Evolutionary conservation across 2,329 filamentous ascomycete genomes (phyloP).

Genomic region (Epicoccum nigrum): DNA sequence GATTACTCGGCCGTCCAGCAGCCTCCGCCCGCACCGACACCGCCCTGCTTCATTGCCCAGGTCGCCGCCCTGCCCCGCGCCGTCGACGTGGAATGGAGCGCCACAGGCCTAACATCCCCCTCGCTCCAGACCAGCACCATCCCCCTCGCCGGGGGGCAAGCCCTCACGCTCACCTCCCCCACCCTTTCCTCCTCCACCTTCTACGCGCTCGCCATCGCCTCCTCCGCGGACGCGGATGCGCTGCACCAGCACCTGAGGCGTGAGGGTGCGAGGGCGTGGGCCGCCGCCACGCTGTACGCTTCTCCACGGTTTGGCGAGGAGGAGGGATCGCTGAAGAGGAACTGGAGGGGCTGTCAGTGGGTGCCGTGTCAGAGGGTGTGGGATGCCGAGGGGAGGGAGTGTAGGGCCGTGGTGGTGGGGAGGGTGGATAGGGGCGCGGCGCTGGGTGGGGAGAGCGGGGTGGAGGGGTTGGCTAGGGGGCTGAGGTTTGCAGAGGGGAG

Average conservation of each 20-base stretch:
- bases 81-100: conserved; percentile 84
- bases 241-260: conserved; percentile 5
- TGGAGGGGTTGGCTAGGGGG: conserved; percentile 30
- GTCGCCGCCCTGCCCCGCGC: conserved; percentile 77
- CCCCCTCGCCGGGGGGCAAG: not conserved
- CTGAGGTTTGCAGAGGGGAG: conserved; percentile 24
- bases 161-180: not conserved
- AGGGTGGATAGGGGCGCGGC: conserved; percentile 24
- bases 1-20: conserved; percentile 11
- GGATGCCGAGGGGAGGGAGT: conserved; percentile 32
- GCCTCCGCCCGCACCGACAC: not conserved
- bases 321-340: not conserved
- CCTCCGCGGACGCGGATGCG: not conserved
- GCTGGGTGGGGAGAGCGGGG: conserved; percentile 19
- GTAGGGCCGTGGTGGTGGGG: conserved; percentile 34
- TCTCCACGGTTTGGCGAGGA: conserved; percentile 12
- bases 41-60: conserved; percentile 76
- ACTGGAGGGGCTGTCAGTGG: conserved; percentile 31
- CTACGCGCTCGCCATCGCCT: conserved; percentile 22
- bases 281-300: conserved; percentile 33
- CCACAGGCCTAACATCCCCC: conserved; percentile 59
- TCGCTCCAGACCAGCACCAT: not conserved
- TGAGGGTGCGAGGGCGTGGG: conserved; percentile 18
- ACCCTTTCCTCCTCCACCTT: conserved; percentile 14
- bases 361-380: conserved; percentile 43